Percentiles rank a stretch among this genome's conserved stretches.
Evolutionary conservation across 2,329 filamentous ascomycete genomes (phyloP).

Genomic region (Drechslera avenae): DNA sequence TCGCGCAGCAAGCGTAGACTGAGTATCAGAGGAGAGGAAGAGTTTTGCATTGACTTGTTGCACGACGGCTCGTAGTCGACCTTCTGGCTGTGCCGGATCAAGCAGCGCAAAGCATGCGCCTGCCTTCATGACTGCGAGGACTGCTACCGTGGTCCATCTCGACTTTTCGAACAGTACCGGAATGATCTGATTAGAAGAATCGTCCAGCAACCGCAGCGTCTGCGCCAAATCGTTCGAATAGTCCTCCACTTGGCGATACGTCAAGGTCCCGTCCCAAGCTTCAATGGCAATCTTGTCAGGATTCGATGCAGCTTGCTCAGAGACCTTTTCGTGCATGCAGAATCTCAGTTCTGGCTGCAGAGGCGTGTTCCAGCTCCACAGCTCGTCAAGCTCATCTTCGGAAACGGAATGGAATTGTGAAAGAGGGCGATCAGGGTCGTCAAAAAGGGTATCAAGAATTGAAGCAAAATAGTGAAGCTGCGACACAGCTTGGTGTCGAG

Average conservation of each 20-base stretch:
- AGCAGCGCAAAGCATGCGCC: constrained; percentile 46
- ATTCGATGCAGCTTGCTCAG: constrained; percentile 43
- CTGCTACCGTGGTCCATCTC: constrained; percentile 46
- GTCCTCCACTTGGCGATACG: constrained; percentile 44
- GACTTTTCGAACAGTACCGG: constrained; percentile 50
- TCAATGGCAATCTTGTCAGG: constrained; percentile 48
- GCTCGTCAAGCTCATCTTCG: constrained; percentile 50
- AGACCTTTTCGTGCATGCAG: constrained; percentile 57
- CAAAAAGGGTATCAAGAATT: constrained; percentile 46
- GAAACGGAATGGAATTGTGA: constrained; percentile 26
- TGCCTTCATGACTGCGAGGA: constrained; percentile 49
- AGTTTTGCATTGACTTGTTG: constrained; percentile 38
- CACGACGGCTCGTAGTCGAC: constrained; percentile 38
- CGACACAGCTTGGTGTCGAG: constrained; percentile 51
- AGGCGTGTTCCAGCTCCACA: constrained; percentile 57
- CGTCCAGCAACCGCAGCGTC: constrained; percentile 30
- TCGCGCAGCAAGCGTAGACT: constrained; percentile 34
- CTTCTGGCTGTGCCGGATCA: constrained; percentile 46
- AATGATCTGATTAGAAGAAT: constrained; percentile 40
- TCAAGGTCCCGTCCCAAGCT: constrained; percentile 46
- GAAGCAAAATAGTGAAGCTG: constrained; percentile 52
- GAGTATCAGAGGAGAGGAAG: constrained; percentile 37
- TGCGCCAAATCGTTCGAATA: constrained; percentile 41
- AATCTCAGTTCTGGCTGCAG: constrained; percentile 52
- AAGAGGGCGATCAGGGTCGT: constrained; percentile 18